Evolutionary conservation across 2,329 filamentous ascomycete genomes (phyloP).

Genomic region (Ramularia endophylla): DNA sequence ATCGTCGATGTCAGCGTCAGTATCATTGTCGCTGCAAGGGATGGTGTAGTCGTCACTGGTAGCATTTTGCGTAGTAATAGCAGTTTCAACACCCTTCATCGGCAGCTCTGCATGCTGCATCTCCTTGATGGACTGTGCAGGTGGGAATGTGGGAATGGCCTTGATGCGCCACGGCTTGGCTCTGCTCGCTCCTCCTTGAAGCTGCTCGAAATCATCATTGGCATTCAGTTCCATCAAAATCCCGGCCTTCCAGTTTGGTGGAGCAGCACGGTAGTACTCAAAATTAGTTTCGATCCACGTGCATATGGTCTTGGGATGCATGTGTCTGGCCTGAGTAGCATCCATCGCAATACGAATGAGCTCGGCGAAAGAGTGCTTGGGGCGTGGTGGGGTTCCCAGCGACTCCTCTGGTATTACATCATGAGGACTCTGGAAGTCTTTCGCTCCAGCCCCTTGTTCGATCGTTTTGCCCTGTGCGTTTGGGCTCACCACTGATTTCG

Average conservation of each 20-base stretch:
- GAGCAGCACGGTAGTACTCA: constrained; percentile 2
- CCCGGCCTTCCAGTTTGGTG: constrained; percentile 2
- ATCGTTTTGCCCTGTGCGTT: too few species aligned
- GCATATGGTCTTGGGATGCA: constrained; percentile 6
- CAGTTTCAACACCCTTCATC: not conserved
- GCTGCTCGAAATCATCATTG: constrained; percentile 5
- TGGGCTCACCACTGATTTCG: too few species aligned
- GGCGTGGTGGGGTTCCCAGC: constrained; percentile 1
- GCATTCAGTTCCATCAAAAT: constrained; percentile 5
- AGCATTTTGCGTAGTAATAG: not conserved
- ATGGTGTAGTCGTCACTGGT: not conserved
- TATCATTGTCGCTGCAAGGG: not conserved
- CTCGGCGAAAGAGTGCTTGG: constrained; percentile 4
- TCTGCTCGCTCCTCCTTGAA: not conserved
- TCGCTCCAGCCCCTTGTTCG: too few species aligned
- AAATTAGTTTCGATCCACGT: constrained; percentile 7
- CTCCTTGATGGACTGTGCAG: not conserved
- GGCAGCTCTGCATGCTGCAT: not conserved
- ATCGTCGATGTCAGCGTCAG: not conserved
- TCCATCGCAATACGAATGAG: constrained; percentile 8
- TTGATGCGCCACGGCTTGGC: constrained; percentile 5
- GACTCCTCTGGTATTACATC: not conserved
- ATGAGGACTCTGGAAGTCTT: too few species aligned
- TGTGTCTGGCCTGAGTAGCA: not conserved
- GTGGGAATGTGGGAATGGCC: not conserved